A percentile compares a stretch with the other conserved stretches of the same genome.
These are phyloP conservation scores for Rubroboletus pulcherrimus DNA, from an alignment of 768 basidiomycete genomes.

Conservation along the genomic window DNA sequence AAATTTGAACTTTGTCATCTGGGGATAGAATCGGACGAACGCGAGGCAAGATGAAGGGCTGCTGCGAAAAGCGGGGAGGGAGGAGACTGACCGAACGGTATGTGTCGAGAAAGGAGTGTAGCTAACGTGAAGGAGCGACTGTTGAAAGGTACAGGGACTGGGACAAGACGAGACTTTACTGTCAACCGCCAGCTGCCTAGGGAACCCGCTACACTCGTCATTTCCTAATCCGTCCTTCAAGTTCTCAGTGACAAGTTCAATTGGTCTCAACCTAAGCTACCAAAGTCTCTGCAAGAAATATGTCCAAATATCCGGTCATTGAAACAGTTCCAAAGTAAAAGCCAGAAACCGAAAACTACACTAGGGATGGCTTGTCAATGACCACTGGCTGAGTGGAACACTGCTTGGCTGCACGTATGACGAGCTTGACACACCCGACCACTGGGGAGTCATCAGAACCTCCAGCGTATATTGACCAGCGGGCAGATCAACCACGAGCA, in stretches of 20 bases:
- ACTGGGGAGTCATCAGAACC: conserved; percentile 93
- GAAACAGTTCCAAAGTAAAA: background rate
- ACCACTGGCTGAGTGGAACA: conserved; percentile 75
- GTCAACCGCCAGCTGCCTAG: conserved; percentile 22
- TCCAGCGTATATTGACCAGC: conserved; percentile 73
- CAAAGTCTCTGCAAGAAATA: conserved; percentile 8
- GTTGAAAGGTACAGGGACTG: background rate
- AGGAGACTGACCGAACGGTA: too few species aligned
- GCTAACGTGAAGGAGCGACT: conserved; percentile 17
- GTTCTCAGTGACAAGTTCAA: background rate
- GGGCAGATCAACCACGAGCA: conserved; percentile 65
- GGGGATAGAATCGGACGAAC: conserved; percentile 3
- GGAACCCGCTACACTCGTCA: background rate
- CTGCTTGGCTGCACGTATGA: conserved; percentile 59
- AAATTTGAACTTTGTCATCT: conserved; percentile 54
- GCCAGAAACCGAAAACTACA: background rate
- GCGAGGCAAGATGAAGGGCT: background rate
- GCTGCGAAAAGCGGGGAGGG: background rate
- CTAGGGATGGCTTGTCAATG: conserved; percentile 64
- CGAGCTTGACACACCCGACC: conserved; percentile 65
- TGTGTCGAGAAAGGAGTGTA: conserved; percentile 12
- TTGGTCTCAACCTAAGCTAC: background rate
- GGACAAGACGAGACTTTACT: background rate
- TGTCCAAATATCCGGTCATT: background rate
- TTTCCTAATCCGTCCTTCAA: conserved; percentile 16